These are phyloP conservation scores for Stephania yunnanensis DNA, from an alignment of 164 flowering plant genomes.

Conservation along the genomic window DNA sequence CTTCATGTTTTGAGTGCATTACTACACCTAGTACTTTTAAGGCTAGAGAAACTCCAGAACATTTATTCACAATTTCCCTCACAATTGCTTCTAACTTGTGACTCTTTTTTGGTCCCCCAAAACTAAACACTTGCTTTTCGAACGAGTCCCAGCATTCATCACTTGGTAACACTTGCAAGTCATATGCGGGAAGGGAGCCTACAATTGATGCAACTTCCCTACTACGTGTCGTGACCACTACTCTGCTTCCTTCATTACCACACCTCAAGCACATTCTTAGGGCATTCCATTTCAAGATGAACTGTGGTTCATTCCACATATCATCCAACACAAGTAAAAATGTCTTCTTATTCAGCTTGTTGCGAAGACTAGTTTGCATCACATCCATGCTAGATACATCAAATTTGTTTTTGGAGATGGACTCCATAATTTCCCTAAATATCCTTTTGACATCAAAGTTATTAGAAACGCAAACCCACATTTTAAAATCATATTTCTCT, in stretches of 20 bases:
- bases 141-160: not conserved
- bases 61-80: not conserved
- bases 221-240: constrained; percentile 3
- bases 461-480: constrained; percentile 18
- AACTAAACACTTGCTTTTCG: not conserved
- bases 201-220: not conserved
- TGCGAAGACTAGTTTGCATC: no score
- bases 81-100: not conserved
- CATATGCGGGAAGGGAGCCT: not conserved
- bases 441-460: constrained; percentile 4
- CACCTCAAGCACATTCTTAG: not conserved
- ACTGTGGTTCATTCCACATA: no score
- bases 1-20: no score
- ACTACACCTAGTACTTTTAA: not conserved
- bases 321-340: no score
- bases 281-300: not conserved
- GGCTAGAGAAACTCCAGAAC: not conserved
- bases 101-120: not conserved
- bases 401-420: no score
- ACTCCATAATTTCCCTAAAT: not conserved
- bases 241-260: not conserved
- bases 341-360: no score
- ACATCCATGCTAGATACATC: no score
- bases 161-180: not conserved
- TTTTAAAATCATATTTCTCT: not conserved